phyloP scores from a whole-genome alignment of 371 early-diverging fungal species.

The Mortierella sp. region DNA sequence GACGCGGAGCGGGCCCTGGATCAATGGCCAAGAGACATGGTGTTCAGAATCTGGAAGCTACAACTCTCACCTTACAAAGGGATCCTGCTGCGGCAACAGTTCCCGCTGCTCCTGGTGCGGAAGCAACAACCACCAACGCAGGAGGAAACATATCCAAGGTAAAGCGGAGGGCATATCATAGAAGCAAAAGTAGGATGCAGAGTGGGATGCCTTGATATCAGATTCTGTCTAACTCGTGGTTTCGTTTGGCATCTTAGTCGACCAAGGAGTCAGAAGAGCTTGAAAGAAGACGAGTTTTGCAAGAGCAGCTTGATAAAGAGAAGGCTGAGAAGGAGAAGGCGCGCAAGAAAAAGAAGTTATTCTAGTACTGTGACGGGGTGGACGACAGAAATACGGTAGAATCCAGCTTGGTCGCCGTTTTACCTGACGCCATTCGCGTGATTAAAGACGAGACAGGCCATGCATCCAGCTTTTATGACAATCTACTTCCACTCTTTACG shows the following conservation, averaged over 20 bases:
- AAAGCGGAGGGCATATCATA: background rate
- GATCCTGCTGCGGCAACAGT: background rate
- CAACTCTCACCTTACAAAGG: constrained; percentile 1
- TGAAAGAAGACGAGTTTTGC: constrained; percentile 27
- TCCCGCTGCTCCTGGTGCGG: background rate
- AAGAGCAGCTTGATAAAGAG: constrained; percentile 40
- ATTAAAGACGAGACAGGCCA: no score
- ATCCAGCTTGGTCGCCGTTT: no score
- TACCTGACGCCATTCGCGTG: no score
- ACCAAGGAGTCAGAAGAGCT: constrained; percentile 25
- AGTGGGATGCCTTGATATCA: no score
- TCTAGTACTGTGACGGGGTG: constrained; percentile 7
- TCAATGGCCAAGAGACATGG: background rate
- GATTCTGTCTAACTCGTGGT: no score
- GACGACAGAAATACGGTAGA: no score
- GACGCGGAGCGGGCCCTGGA: background rate
- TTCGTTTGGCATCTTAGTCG: no score
- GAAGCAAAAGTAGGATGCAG: no score
- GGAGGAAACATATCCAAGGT: constrained; percentile 1
- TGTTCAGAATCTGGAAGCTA: background rate
- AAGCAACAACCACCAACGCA: background rate
- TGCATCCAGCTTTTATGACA: no score
- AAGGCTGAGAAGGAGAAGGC: constrained; percentile 23
- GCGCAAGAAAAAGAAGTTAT: constrained; percentile 43
- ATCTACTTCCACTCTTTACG: no score